phyloP scores from a whole-genome alignment of 192 early-diverging fungal genomes.

The Umbelopsis sp. region DNA sequence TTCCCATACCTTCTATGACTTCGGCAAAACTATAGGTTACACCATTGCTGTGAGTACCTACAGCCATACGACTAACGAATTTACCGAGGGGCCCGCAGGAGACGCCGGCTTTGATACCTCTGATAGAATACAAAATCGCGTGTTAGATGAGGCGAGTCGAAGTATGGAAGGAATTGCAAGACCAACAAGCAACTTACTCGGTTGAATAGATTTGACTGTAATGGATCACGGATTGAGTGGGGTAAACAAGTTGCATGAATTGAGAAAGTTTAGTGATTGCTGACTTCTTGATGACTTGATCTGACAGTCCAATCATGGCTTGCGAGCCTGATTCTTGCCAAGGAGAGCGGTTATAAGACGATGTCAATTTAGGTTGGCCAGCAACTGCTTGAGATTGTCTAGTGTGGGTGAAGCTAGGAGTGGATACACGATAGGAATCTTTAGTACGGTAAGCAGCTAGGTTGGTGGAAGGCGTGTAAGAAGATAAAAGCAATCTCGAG shows the following conservation, averaged over 20 bases:
- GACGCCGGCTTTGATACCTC: not conserved
- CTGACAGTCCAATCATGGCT: not conserved
- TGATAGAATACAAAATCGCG: not conserved
- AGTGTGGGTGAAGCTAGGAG: not conserved
- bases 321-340: conserved; percentile 5
- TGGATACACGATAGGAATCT: not conserved
- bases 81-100: conserved; percentile 2
- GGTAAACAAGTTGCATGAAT: not conserved
- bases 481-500: not conserved
- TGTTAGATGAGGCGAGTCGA: not conserved
- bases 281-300: not conserved
- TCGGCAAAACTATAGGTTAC: conserved; percentile 1
- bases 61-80: conserved; percentile 9
- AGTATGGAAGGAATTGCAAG: not conserved
- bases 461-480: not conserved
- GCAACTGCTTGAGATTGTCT: not conserved
- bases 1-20: conserved; percentile 20
- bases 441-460: not conserved
- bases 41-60: not conserved
- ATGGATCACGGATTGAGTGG: conserved; percentile 4
- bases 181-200: not conserved
- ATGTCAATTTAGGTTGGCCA: not conserved
- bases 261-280: not conserved
- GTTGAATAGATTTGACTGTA: not conserved
- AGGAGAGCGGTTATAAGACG: not conserved